phyloP scores from a whole-genome alignment of 345 rosid species.

The Syzygium aqueum region DNA sequence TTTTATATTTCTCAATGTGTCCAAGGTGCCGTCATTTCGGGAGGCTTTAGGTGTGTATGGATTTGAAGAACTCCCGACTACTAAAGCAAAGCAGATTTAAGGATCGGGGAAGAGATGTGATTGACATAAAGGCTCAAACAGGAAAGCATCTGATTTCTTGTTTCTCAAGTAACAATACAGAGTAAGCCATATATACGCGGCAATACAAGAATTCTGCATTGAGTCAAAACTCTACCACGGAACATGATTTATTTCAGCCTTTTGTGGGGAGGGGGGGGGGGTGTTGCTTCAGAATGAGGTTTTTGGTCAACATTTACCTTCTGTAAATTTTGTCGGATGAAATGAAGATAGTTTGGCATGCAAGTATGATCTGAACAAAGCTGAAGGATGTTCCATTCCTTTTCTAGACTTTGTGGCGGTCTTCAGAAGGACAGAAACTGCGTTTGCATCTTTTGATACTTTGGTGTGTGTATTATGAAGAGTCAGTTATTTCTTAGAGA shows the following conservation, averaged over 20 bases:
- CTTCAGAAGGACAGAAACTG: neutral
- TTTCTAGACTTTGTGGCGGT: neutral
- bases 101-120: neutral
- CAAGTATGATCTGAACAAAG: neutral
- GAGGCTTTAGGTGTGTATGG: neutral
- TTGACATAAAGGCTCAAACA: neutral
- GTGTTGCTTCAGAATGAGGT: neutral
- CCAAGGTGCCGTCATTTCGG: neutral
- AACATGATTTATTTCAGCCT: neutral
- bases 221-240: neutral
- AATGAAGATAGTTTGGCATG: neutral
- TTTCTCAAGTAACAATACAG: neutral
- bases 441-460: neutral
- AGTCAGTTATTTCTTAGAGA: neutral
- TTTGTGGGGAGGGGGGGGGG: neutral
- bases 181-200: neutral
- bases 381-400: neutral
- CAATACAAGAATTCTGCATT: neutral
- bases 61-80: neutral
- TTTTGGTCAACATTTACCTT: neutral
- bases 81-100: neutral
- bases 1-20: neutral
- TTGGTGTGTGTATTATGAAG: neutral
- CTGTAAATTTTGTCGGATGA: neutral
- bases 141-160: neutral